A percentile compares a stretch with the other conserved stretches of the same genome.
These are phyloP conservation scores for Blastobotrys petasosporus DNA, from an alignment of 1,139 yeast species.

Conservation along the genomic window DNA sequence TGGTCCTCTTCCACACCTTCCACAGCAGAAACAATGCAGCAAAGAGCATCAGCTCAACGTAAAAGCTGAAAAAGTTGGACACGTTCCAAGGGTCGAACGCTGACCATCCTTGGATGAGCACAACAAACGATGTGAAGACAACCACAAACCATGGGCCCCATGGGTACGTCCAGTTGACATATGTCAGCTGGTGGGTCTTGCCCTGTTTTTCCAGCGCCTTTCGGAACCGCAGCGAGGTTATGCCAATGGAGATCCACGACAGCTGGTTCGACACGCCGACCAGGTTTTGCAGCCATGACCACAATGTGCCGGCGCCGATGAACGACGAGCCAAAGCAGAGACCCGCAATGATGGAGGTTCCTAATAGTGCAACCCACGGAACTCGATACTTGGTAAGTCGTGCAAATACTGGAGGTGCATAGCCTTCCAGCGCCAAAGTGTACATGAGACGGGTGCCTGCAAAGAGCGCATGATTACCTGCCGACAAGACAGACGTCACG, in stretches of 20 bases:
- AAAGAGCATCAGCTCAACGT: conserved; percentile 44
- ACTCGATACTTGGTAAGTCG: conserved; percentile 41
- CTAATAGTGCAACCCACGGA: conserved; percentile 43
- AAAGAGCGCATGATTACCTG: conserved; percentile 48
- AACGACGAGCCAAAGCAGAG: conserved; percentile 56
- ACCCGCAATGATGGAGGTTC: conserved; percentile 46
- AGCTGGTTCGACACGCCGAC: conserved; percentile 56
- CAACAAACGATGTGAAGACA: conserved; percentile 42
- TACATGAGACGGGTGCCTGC: conserved; percentile 46
- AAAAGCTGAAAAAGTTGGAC: conserved; percentile 47
- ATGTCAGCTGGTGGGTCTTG: conserved; percentile 29
- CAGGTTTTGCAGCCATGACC: conserved; percentile 61
- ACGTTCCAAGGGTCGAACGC: conserved; percentile 52
- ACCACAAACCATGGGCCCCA: conserved; percentile 57
- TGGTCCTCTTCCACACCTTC: conserved; percentile 45
- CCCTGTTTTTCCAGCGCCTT: conserved; percentile 36
- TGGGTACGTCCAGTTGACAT: conserved; percentile 53
- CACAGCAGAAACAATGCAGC: conserved; percentile 45
- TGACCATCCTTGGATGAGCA: conserved; percentile 60
- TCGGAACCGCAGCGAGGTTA: conserved; percentile 43
- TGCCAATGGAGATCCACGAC: conserved; percentile 53
- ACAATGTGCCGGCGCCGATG: conserved; percentile 45
- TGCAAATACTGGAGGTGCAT: conserved; percentile 44
- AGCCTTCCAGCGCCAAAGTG: conserved; percentile 45
- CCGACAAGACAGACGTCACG: conserved; percentile 46